A percentile compares a stretch with the other conserved stretches of the same genome.
Conservation (phyloP, 2,329 filamentous ascomycete genomes). For the Botryotinia calthae region DNA sequence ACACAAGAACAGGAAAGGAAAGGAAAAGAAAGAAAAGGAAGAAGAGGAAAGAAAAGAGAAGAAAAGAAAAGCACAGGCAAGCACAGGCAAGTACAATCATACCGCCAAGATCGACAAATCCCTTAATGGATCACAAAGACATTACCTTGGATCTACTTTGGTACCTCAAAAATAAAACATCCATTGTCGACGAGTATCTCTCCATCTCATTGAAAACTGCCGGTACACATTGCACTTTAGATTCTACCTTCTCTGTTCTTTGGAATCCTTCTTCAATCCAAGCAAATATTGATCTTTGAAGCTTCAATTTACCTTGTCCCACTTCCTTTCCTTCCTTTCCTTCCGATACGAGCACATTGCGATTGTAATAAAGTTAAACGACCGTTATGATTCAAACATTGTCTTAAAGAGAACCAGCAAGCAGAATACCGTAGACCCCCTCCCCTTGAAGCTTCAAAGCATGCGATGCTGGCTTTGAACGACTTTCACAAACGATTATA, state of each 20-base stretch:
- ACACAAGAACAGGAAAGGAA: neutral
- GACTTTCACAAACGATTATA: slow-evolving; percentile 22
- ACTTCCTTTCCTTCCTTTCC: neutral
- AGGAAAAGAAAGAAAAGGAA: too few relatives aligned
- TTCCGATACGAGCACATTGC: neutral
- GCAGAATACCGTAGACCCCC: neutral
- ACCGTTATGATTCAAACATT: slow-evolving; percentile 19
- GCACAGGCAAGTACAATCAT: neutral
- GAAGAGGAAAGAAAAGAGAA: too few relatives aligned
- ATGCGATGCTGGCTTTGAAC: slow-evolving; percentile 19
- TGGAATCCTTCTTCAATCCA: neutral
- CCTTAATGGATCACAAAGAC: slow-evolving; percentile 10
- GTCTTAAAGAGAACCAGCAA: slow-evolving; percentile 16
- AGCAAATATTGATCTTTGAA: slow-evolving; percentile 9
- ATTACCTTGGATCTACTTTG: slow-evolving; percentile 1
- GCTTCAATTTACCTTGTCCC: neutral
- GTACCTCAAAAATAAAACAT: neutral
- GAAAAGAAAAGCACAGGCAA: neutral
- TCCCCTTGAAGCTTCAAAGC: slow-evolving; percentile 10
- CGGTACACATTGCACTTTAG: neutral
- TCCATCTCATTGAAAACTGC: neutral
- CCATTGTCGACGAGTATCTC: neutral
- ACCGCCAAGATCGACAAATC: neutral
- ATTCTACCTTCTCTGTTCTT: neutral
- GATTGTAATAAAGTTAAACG: neutral